phyloP scores from a whole-genome alignment of 1,284 basidiomycete species.

The Malassezia dermatis region DNA sequence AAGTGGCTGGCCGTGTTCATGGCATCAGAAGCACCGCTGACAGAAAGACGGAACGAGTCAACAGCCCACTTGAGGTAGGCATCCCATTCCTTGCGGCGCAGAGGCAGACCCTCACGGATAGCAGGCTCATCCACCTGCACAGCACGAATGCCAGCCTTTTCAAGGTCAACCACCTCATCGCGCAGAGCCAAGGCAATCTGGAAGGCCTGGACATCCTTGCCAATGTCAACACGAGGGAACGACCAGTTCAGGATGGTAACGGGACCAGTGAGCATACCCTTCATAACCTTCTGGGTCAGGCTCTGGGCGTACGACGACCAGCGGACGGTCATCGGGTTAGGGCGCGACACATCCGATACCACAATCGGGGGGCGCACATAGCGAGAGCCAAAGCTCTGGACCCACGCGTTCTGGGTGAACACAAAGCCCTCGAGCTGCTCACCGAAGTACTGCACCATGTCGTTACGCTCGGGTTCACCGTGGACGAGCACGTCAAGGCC shows the following conservation, averaged over 20 bases:
- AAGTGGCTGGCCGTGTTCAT: conserved; percentile 47
- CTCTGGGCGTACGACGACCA: conserved; percentile 98
- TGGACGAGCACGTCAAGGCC: conserved; percentile 96
- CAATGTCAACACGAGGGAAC: conserved; percentile 97
- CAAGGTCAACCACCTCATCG: conserved; percentile 94
- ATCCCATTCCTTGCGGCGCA: conserved; percentile 43
- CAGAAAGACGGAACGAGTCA: conserved; percentile 46
- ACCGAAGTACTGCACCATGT: conserved; percentile 99
- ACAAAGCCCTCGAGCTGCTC: conserved; percentile 91
- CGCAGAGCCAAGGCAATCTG: conserved; percentile 96
- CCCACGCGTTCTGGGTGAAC: conserved; percentile 98
- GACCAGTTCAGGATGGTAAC: conserved; percentile 93
- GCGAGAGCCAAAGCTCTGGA: conserved; percentile 79
- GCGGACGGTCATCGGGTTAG: conserved; percentile 84
- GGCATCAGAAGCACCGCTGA: conserved; percentile 40
- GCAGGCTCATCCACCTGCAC: conserved; percentile 99
- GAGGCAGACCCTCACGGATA: conserved; percentile 76
- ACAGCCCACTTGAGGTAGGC: conserved; percentile 47
- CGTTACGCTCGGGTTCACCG: conserved; percentile 96
- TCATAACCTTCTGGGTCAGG: conserved; percentile 87
- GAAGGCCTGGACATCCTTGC: conserved; percentile 92
- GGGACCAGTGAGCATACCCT: conserved; percentile 86
- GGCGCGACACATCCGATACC: conserved; percentile 93
- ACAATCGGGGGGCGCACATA: conserved; percentile 99
- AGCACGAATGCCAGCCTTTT: conserved; percentile 90